Evolutionary conservation across 2,329 filamentous ascomycete species (phyloP).

Genomic region (Septoria linicola): DNA sequence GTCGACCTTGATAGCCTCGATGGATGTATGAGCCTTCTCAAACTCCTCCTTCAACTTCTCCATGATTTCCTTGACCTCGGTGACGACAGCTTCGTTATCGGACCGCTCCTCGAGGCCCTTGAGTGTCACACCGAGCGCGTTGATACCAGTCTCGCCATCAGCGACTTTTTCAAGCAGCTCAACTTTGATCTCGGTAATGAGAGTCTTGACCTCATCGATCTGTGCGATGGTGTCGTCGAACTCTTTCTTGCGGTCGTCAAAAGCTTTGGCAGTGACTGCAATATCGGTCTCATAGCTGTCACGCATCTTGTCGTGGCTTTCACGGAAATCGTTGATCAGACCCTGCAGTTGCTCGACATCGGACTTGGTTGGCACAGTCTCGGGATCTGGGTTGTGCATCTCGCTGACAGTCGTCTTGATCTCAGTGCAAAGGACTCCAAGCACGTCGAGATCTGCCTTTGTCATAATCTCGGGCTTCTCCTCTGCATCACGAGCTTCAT

Average conservation of each 20-base stretch:
- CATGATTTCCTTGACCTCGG: slow-evolving; percentile 60
- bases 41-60: slow-evolving; percentile 81
- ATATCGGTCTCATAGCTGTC: slow-evolving; percentile 72
- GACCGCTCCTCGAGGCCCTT: slow-evolving; percentile 71
- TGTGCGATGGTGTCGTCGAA: slow-evolving; percentile 74
- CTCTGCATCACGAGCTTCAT: slow-evolving; percentile 48
- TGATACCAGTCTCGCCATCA: slow-evolving; percentile 67
- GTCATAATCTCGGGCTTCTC: slow-evolving; percentile 60
- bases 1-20: slow-evolving; percentile 78
- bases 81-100: slow-evolving; percentile 44
- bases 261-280: slow-evolving; percentile 71
- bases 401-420: slow-evolving; percentile 77
- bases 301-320: slow-evolving; percentile 65
- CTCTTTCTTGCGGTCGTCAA: slow-evolving; percentile 81
- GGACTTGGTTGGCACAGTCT: slow-evolving; percentile 70
- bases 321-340: slow-evolving; percentile 52
- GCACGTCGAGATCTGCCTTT: slow-evolving; percentile 76
- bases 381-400: slow-evolving; percentile 68
- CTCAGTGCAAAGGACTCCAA: slow-evolving; percentile 79
- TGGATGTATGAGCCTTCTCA: slow-evolving; percentile 76
- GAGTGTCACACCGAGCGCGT: slow-evolving; percentile 56
- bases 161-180: slow-evolving; percentile 74
- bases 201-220: slow-evolving; percentile 73
- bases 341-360: slow-evolving; percentile 66
- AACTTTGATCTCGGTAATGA: slow-evolving; percentile 75